Conservation (phyloP, 768 basidiomycete species). For the Steccherinum ochraceum region DNA sequence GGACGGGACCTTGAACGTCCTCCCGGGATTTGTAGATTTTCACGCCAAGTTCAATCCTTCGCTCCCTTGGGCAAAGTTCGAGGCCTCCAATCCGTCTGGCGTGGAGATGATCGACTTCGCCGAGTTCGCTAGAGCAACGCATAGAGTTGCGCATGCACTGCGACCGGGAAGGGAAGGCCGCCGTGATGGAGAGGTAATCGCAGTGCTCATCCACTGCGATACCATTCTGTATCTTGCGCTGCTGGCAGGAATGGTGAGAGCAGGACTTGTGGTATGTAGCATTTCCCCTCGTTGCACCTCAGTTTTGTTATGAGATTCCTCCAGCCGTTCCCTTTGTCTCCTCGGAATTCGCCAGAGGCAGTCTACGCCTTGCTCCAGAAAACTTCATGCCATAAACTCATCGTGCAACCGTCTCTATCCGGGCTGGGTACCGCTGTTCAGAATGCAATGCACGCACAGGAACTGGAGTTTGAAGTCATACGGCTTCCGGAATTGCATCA, state of each 20-base stretch:
- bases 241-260: conserved; percentile 1
- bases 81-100: neutral
- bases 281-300: neutral
- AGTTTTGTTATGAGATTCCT: neutral
- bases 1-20: conserved; percentile 4
- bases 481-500: conserved; percentile 11
- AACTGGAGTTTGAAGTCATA: conserved; percentile 9
- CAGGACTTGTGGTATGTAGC: conserved; percentile 7
- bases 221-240: neutral
- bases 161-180: neutral
- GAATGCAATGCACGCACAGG: conserved; percentile 10
- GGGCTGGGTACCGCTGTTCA: conserved; percentile 25
- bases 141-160: conserved; percentile 3
- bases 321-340: conserved; percentile 30
- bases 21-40: conserved; percentile 7
- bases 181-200: conserved; percentile 3
- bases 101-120: neutral
- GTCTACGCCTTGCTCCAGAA: conserved; percentile 29
- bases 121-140: conserved; percentile 1
- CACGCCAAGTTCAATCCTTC: conserved; percentile 4
- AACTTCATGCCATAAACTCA: conserved; percentile 31
- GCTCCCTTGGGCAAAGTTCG: neutral
- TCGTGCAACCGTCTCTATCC: conserved; percentile 27
- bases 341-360: conserved; percentile 30
- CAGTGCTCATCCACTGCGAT: conserved; percentile 4